Percentiles rank a stretch among this genome's conserved stretches.
Conservation (phyloP, 2,329 filamentous ascomycete genomes). For the Diaporthe amygdali region DNA sequence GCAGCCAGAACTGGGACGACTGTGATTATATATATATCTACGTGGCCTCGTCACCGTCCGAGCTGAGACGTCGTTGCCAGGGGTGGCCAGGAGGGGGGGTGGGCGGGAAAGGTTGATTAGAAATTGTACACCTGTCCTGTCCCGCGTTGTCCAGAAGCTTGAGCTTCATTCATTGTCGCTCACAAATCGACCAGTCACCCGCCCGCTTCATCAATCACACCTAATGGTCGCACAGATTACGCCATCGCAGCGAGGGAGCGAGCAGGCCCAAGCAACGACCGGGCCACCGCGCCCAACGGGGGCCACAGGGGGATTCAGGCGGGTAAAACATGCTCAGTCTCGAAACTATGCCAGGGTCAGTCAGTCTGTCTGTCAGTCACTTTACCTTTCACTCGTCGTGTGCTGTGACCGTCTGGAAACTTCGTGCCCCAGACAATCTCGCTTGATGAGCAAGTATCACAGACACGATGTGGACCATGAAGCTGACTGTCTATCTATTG, state of each 20-base stretch:
- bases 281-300: neutral
- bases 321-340: conserved; percentile 24
- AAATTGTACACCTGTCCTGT: conserved; percentile 10
- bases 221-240: conserved; percentile 7
- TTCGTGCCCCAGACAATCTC: conserved; percentile 1
- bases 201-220: neutral
- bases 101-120: conserved; percentile 6
- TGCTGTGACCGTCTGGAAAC: neutral
- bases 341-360: neutral
- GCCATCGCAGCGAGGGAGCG: neutral
- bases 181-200: neutral
- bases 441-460: conserved; percentile 22
- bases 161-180: neutral
- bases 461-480: neutral
- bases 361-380: neutral
- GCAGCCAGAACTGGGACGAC: neutral
- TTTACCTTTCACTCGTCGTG: neutral
- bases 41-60: neutral
- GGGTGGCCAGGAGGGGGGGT: neutral
- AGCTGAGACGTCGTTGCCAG: neutral
- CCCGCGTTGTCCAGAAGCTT: neutral
- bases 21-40: neutral
- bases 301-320: neutral
- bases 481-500: neutral
- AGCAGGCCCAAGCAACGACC: neutral